Base-by-base conservation (phyloP, 192 early-diverging fungal genomes). In the Tieghemiomyces parasiticus region DNA sequence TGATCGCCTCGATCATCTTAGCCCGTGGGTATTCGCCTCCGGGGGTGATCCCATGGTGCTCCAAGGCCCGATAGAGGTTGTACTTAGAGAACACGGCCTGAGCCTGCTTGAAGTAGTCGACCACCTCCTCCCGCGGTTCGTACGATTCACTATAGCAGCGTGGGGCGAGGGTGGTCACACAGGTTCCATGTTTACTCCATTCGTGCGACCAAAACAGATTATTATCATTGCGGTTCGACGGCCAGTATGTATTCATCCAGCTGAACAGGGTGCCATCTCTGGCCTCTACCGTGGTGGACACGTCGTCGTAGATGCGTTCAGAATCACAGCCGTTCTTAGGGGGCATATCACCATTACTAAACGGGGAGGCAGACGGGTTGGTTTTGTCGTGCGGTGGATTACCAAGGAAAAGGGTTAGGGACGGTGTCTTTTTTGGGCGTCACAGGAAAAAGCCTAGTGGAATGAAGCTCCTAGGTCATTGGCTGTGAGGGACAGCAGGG, bases 171-270 rank as follows among this genome's bases (percentile, higher is more conserved):
- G 73, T 73, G 31, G 66, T 67, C 28, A 75, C 67, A 56, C 74
- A 76, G 22, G 66, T 71, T 45, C 74, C 74, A 53, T 76, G 74
- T 30, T 71, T 76, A 35, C 51, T 65, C 74, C 74, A 76, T 59
- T 76, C 74, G 60, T 76, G 74, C 47, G 69, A 66, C 74, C 74
- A 74, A 34, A 71, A 71, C 51, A 62, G 14, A 33, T 65, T 52
- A 44, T 45, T 35, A 44, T 49, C n/a, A 19, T 44, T 38, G 28
- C 59, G 33, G 45, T 59, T 58, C 45, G 61, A 56, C 9, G 70
- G 67, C 70, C 70, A 75, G 33, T 65, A 72, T 0, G 48, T 67
- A n/a, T 46, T 60, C 67, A 72, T 66, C 19, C 58, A 42, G 32
- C 58, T 33, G 60, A 66, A 67, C 16, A 77, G 33, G 20, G 45